Percentiles rank a stretch among this genome's conserved stretches.
phyloP scores from a whole-genome alignment of 2,329 filamentous ascomycete genomes.

The Juglanconis juglandina region DNA sequence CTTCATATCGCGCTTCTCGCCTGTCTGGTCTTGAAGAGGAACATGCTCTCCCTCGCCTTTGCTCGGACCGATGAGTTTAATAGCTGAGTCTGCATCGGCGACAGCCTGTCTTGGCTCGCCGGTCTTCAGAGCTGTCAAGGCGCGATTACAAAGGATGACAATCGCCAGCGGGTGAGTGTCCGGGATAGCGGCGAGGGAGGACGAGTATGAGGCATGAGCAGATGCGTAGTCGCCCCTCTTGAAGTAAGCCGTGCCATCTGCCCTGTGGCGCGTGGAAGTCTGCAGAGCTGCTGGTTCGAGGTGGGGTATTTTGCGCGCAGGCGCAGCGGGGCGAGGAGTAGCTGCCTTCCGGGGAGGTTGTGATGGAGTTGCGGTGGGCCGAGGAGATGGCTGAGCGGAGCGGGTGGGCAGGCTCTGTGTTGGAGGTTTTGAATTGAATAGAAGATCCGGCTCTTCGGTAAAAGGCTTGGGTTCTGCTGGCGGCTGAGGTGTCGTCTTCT shows the following conservation, averaged over 20 bases:
- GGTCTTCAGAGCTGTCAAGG: conserved; percentile 84
- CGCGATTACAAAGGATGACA: conserved; percentile 86
- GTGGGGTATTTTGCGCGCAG: conserved; percentile 58
- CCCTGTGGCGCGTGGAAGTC: conserved; percentile 73
- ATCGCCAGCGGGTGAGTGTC: conserved; percentile 78
- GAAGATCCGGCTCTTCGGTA: conserved; percentile 57
- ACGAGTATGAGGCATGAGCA: conserved; percentile 78
- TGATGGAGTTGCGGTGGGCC: conserved; percentile 43
- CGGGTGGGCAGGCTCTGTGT: conserved; percentile 34
- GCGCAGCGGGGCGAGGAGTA: conserved; percentile 41
- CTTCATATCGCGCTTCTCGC: conserved; percentile 76
- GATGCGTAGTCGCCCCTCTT: conserved; percentile 90
- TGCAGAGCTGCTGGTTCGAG: conserved; percentile 68
- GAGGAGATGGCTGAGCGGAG: conserved; percentile 39
- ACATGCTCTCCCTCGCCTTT: conserved; percentile 80
- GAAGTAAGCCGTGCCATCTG: conserved; percentile 81
- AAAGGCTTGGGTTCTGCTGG: conserved; percentile 34
- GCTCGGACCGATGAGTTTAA: conserved; percentile 74
- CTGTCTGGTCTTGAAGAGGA: conserved; percentile 57
- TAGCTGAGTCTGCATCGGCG: conserved; percentile 74
- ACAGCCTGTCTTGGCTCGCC: conserved; percentile 88
- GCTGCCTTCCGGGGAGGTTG: conserved; percentile 40
- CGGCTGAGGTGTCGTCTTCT: conserved; percentile 57
- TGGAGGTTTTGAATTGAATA: conserved; percentile 50
- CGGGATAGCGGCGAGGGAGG: conserved; percentile 72